Evolutionary conservation across 139 green algal genomes (phyloP).

Genomic region (Micractinium conductrix): DNA sequence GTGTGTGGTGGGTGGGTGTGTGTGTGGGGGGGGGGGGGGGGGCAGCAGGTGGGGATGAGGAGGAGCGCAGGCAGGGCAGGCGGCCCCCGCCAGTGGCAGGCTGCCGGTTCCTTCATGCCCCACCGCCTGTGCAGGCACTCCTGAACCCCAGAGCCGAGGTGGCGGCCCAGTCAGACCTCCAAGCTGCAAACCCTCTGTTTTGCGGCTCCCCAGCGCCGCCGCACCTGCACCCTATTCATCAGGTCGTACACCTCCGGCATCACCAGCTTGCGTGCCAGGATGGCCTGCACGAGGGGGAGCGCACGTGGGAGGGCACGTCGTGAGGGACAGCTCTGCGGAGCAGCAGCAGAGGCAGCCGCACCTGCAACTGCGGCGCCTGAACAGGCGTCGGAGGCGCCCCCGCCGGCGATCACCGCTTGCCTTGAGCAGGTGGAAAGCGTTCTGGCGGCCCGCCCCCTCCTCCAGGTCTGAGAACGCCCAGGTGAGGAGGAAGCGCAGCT

Average conservation of each 20-base stretch:
- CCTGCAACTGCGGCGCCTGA: too few species aligned
- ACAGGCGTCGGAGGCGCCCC: not conserved
- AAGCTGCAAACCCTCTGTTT: too few species aligned
- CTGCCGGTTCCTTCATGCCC: too few species aligned
- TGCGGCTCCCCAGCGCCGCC: not conserved
- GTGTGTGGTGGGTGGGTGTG: too few species aligned
- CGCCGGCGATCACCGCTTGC: not conserved
- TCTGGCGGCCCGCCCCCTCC: slow-evolving; percentile 50
- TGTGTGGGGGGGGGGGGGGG: too few species aligned
- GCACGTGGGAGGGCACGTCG: too few species aligned
- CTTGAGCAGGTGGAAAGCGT: slow-evolving; percentile 77
- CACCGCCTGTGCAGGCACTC: too few species aligned
- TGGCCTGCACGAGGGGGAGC: slow-evolving; percentile 56
- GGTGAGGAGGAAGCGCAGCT: slow-evolving; percentile 81
- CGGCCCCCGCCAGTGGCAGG: too few species aligned
- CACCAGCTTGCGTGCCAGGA: slow-evolving; percentile 81
- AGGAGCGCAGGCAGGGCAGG: not conserved
- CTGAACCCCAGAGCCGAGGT: too few species aligned
- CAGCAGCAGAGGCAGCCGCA: too few species aligned
- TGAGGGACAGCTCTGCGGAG: not conserved
- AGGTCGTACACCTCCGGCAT: slow-evolving; percentile 93
- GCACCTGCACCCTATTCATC: slow-evolving; percentile 80
- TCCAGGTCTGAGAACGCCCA: slow-evolving; percentile 84
- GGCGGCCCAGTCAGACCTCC: too few species aligned
- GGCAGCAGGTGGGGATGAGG: too few species aligned